Conservation (phyloP, 2,329 filamentous ascomycete genomes). For the Aureobasidium lini region DNA sequence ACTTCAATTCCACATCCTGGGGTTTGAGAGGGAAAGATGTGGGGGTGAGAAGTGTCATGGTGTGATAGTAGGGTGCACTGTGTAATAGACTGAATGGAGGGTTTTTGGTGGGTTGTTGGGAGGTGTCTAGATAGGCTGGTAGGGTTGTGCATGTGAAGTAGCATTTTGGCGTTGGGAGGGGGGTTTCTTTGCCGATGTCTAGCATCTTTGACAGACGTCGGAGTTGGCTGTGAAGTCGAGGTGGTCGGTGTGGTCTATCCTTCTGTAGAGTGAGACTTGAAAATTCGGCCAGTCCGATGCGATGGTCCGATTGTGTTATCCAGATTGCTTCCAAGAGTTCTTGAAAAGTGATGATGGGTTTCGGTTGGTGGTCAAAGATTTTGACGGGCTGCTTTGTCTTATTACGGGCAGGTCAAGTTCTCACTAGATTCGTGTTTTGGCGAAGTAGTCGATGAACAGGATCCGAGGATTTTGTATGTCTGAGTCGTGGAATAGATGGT, state of each 20-base stretch:
- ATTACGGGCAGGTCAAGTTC: too few relatives aligned
- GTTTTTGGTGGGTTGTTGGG: slow-evolving; percentile 62
- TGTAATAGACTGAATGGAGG: slow-evolving; percentile 62
- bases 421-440: background rate
- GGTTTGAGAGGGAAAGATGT: background rate
- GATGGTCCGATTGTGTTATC: too few relatives aligned
- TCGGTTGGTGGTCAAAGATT: too few relatives aligned
- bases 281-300: too few relatives aligned
- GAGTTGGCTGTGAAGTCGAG: too few relatives aligned
- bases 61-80: slow-evolving; percentile 60
- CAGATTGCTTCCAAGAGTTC: too few relatives aligned
- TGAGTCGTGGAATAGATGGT: background rate
- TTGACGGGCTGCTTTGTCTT: background rate
- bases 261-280: too few relatives aligned
- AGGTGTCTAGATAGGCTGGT: slow-evolving; percentile 59
- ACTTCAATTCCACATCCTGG: slow-evolving; percentile 26
- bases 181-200: slow-evolving; percentile 13
- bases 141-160: slow-evolving; percentile 64
- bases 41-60: slow-evolving; percentile 31
- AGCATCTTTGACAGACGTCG: slow-evolving; percentile 1
- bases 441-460: too few relatives aligned
- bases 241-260: too few relatives aligned
- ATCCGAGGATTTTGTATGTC: too few relatives aligned
- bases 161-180: slow-evolving; percentile 49
- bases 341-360: too few relatives aligned